phyloP scores from a whole-genome alignment of 257 asterid genomes.

The Galeopsis tetrahit region DNA sequence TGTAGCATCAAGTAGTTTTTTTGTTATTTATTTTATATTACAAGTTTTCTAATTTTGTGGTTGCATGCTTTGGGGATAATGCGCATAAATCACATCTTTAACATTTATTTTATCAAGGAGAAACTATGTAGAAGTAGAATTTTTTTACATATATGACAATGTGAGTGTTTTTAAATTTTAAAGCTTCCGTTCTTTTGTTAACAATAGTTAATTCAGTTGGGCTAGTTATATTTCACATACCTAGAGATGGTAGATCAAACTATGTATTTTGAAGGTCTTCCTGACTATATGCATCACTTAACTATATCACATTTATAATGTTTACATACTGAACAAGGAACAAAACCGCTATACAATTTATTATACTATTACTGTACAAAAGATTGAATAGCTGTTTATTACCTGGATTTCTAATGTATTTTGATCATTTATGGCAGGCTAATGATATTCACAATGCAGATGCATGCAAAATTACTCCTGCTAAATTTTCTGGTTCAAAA shows the following conservation, averaged over 20 bases:
- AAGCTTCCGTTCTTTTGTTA: neutral
- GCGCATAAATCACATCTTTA: neutral
- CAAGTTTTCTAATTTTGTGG: slow-evolving; percentile 3
- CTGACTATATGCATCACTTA: slow-evolving; percentile 13
- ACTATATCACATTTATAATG: neutral
- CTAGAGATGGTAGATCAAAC: slow-evolving; percentile 1
- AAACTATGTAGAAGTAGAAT: neutral
- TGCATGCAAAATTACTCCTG: slow-evolving; percentile 95
- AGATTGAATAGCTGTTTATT: neutral
- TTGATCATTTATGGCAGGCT: slow-evolving; percentile 58
- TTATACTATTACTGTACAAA: neutral
- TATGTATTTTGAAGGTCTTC: neutral
- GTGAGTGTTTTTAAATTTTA: neutral
- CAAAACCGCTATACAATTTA: neutral
- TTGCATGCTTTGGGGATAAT: neutral
- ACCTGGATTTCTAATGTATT: slow-evolving; percentile 30
- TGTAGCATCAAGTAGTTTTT: slow-evolving; percentile 5
- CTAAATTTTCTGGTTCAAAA: slow-evolving; percentile 92
- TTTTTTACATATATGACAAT: neutral
- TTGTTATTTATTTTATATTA: neutral
- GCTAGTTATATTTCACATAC: neutral
- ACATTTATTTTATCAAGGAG: neutral
- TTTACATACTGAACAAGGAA: neutral
- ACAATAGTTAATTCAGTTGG: neutral
- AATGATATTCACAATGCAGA: slow-evolving; percentile 75